A percentile compares a stretch with the other conserved stretches of the same genome.
phyloP scores from a whole-genome alignment of 2,329 filamentous ascomycete genomes.

The Cadophora gregata region DNA sequence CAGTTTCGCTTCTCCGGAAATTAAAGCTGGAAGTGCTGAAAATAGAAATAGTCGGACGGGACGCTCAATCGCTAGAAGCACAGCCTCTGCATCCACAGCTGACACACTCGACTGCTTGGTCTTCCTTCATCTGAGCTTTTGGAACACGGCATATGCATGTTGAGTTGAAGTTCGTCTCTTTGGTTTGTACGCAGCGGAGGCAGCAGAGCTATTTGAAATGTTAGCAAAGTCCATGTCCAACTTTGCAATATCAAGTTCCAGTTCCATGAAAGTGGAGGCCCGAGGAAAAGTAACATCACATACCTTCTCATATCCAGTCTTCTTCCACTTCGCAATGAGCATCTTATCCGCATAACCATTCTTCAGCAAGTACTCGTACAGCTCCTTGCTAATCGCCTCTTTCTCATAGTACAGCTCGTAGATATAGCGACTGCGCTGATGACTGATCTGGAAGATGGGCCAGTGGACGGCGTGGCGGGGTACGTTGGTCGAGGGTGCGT shows the following conservation, averaged over 20 bases:
- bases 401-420: slow-evolving; percentile 99
- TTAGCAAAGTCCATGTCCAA: slow-evolving; percentile 18
- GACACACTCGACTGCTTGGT: slow-evolving; percentile 90
- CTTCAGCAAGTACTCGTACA: slow-evolving; percentile 97
- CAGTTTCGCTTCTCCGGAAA: background rate
- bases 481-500: slow-evolving; percentile 80
- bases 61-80: slow-evolving; percentile 74
- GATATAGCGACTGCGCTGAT: slow-evolving; percentile 90
- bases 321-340: slow-evolving; percentile 99
- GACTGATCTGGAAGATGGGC: slow-evolving; percentile 97
- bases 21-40: background rate
- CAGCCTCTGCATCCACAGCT: slow-evolving; percentile 94
- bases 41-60: background rate
- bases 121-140: slow-evolving; percentile 85
- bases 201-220: slow-evolving; percentile 75
- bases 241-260: background rate
- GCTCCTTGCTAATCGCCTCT: slow-evolving; percentile 87
- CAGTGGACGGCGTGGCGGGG: slow-evolving; percentile 89
- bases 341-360: slow-evolving; percentile 95
- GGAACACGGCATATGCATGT: slow-evolving; percentile 98
- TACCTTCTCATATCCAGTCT: slow-evolving; percentile 97
- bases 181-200: slow-evolving; percentile 96
- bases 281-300: slow-evolving; percentile 30
- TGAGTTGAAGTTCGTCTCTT: slow-evolving; percentile 98
- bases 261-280: background rate